A percentile compares a stretch with the other conserved stretches of the same genome.
These are phyloP conservation scores for Fusarium marasasianum DNA, from an alignment of 2,329 filamentous ascomycete species.

Conservation along the genomic window DNA sequence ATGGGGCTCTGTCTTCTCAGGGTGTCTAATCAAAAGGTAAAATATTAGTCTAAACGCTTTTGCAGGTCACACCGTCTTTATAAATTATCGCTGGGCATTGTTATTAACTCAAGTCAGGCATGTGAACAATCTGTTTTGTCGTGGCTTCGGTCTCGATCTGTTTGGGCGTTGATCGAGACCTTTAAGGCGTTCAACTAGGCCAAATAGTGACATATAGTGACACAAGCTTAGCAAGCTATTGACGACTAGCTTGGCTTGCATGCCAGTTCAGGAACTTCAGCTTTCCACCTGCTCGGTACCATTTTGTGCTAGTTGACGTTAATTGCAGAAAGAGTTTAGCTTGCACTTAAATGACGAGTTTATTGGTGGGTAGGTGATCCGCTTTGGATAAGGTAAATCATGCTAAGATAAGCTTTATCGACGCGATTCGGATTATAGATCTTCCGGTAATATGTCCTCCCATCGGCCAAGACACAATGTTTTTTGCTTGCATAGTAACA, in stretches of 20 bases:
- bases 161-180: neutral
- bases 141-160: neutral
- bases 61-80: neutral
- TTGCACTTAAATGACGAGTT: no score
- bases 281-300: neutral
- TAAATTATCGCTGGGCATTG: neutral
- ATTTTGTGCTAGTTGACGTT: neutral
- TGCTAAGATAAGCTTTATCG: neutral
- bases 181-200: neutral
- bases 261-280: neutral
- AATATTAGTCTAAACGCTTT: neutral
- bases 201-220: neutral
- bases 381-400: neutral
- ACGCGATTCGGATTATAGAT: neutral
- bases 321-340: neutral
- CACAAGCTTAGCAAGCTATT: neutral
- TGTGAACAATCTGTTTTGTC: neutral
- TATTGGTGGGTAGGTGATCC: neutral
- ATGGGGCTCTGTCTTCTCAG: fast-evolving
- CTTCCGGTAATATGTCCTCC: fast-evolving
- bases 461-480: fast-evolving
- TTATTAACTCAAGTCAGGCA: neutral
- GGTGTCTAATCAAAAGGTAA: neutral
- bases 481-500: fast-evolving
- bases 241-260: neutral